Percentiles rank a stretch among this genome's conserved stretches.
Conservation (phyloP, 148 eudicot species). For the Rhododendron ferrugineum region DNA sequence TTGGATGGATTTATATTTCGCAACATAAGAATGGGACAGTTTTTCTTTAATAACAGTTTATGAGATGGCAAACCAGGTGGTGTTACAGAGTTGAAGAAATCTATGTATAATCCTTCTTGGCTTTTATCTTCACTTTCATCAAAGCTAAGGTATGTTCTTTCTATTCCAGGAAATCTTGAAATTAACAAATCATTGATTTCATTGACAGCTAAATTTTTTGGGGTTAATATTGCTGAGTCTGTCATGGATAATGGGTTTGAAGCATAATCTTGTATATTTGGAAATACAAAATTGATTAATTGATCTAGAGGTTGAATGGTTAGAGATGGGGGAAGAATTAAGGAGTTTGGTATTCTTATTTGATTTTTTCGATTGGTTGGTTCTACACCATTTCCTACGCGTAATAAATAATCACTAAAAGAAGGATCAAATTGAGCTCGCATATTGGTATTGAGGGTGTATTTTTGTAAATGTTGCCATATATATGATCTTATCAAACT, state of each 20-base stretch:
- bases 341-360: no score
- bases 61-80: background rate
- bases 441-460: no score
- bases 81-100: background rate
- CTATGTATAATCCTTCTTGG: background rate
- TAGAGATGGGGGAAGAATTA: no score
- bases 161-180: background rate
- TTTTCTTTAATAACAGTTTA: rapidly evolving
- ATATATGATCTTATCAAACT: no score
- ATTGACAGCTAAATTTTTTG: background rate
- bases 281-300: background rate
- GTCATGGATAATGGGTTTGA: background rate
- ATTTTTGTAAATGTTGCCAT: no score
- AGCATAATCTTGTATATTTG: no score
- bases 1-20: background rate
- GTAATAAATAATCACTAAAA: no score
- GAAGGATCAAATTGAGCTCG: no score
- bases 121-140: background rate
- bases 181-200: background rate
- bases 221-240: background rate
- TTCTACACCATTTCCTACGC: no score
- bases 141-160: background rate
- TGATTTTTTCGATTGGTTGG: no score
- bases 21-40: background rate
- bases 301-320: background rate